Base-by-base conservation (phyloP, 2,329 filamentous ascomycete genomes). In the Leptographium wingfieldii region DNA sequence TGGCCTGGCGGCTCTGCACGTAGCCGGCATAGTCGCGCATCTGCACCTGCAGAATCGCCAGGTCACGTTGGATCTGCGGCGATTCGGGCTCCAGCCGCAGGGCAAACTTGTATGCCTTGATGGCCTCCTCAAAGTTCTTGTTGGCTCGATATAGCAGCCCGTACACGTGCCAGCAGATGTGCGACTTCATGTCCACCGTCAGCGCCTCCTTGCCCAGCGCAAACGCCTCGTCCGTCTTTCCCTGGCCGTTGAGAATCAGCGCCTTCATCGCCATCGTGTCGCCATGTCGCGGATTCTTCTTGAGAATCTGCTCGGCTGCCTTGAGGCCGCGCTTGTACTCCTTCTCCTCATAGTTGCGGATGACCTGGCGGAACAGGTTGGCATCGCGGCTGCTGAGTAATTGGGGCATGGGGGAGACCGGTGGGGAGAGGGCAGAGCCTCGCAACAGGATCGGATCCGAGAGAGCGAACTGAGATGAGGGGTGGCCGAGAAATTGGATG, bases 251-350 rank as follows among this genome's bases (percentile, higher is more conserved):
- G 73, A 97, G 83, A 66, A 97, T 96, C 66, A 99, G 80, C 60
- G 94, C 92, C 77, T 99, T 99, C 94, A 99, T 99, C 59, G 94
- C 95, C 76, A 95, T 87, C 29, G 94, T 99, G 73, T 99, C 95
- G 70, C 92, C 95, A 86, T 99, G 94, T 69, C 90, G 94, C 51
- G 92, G 90, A 70, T 88, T 86, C 75, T 96, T 97, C 73, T 88
- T 89, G 66, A 99, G 84, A 71, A 99, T 96, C 75, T 96, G 90
- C 72, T 99, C 94, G 67, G 94, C 92, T 55, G 88, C 86, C 77
- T 97, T 99, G 70, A 99, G 80, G 72, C 92, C 92, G 63, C 80
- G 77, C 77, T 97, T 99, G 79, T 97, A 96, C 71, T 97, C 92
- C 76, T 99, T 99, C 71, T 92, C 88, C 75, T 99, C 94, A 79